phyloP scores from a whole-genome alignment of 2,329 filamentous ascomycete species.

The Bipolaris gigantea region DNA sequence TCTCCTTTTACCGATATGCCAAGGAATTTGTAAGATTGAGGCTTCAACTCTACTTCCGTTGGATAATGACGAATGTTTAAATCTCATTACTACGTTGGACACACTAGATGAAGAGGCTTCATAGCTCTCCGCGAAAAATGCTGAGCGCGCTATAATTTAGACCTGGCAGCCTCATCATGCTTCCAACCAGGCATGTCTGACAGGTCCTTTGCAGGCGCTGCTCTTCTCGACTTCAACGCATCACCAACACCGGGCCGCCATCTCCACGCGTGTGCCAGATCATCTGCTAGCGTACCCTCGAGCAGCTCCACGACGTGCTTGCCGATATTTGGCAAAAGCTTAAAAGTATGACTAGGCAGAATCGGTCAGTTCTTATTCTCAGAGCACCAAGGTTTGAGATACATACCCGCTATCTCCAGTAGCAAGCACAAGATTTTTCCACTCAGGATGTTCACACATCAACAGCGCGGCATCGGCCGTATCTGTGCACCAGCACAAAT shows the following conservation, averaged over 20 bases:
- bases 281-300: conserved; percentile 45
- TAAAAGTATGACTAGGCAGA: conserved; percentile 49
- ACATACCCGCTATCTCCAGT: conserved; percentile 53
- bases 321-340: conserved; percentile 52
- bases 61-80: too few species aligned
- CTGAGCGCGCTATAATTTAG: conserved; percentile 7
- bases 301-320: conserved; percentile 53
- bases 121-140: neutral
- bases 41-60: too few species aligned
- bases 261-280: conserved; percentile 49
- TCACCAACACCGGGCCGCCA: conserved; percentile 52
- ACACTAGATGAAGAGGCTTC: neutral
- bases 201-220: conserved; percentile 49
- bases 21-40: too few species aligned
- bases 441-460: conserved; percentile 56
- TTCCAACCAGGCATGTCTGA: conserved; percentile 53
- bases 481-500: conserved; percentile 62
- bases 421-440: conserved; percentile 53
- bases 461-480: conserved; percentile 65
- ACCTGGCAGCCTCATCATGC: conserved; percentile 16
- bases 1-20: too few species aligned
- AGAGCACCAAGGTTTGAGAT: neutral
- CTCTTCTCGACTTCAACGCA: conserved; percentile 48
- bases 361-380: conserved; percentile 2
- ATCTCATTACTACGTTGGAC: too few species aligned